Percentiles rank a stretch among this genome's conserved stretches.
phyloP scores from a whole-genome alignment of 2,329 filamentous ascomycete species.

The Aspergillus transmontanensis region DNA sequence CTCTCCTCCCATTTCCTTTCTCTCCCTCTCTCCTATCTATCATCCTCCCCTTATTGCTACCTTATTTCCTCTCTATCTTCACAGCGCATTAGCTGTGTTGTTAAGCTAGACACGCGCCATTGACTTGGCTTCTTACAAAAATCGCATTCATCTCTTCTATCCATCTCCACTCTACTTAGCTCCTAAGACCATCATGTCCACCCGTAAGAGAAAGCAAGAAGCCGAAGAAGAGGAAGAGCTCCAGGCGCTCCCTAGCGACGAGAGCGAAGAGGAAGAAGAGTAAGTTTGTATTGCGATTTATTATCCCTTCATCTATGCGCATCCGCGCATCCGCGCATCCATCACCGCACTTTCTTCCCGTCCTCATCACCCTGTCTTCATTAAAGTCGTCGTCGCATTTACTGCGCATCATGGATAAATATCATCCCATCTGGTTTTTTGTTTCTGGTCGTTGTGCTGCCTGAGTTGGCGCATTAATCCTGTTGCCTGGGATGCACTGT shows the following conservation, averaged over 20 bases:
- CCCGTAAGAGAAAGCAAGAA: slow-evolving; percentile 54
- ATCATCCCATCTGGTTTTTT: not conserved
- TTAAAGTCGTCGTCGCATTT: not conserved
- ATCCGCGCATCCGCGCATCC: not conserved
- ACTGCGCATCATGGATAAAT: not conserved
- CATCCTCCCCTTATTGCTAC: slow-evolving; percentile 20
- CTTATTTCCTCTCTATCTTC: slow-evolving; percentile 12
- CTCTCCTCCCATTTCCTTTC: slow-evolving; percentile 35
- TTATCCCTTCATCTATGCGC: not conserved
- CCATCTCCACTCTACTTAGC: slow-evolving; percentile 11
- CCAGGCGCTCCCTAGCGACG: slow-evolving; percentile 51
- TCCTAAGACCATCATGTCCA: slow-evolving; percentile 40
- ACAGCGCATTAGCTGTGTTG: not conserved
- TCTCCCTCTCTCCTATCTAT: slow-evolving; percentile 40
- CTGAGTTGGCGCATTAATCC: not conserved
- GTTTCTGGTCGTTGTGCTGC: not conserved
- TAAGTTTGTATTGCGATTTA: slow-evolving; percentile 31
- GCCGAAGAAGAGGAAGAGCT: slow-evolving; percentile 52
- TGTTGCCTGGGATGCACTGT: not conserved
- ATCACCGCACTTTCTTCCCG: not conserved
- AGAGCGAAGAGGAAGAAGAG: slow-evolving; percentile 55
- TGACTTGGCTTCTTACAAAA: slow-evolving; percentile 9
- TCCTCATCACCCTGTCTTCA: not conserved
- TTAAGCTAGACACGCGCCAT: slow-evolving; percentile 12
- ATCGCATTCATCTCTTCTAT: slow-evolving; percentile 7